phyloP scores from a whole-genome alignment of 2,329 filamentous ascomycete species.

The Grosmannia serpens region DNA sequence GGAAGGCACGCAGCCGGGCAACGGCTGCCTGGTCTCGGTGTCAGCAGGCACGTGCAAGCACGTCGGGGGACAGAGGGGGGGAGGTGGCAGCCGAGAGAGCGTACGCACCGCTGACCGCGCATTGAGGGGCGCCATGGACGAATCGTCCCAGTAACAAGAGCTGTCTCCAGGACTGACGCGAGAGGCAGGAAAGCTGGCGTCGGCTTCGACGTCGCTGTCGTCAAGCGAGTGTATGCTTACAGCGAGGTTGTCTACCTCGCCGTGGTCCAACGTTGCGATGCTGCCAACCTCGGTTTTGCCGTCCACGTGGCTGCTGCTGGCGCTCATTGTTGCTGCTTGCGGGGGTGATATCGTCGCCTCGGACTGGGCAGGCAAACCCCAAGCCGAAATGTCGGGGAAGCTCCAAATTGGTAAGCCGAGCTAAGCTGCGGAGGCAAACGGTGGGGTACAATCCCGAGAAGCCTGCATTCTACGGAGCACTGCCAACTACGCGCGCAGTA shows the following conservation, averaged over 20 bases:
- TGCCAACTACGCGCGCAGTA: too few relatives aligned
- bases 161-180: constrained; percentile 13
- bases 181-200: too few relatives aligned
- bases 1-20: constrained; percentile 48
- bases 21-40: constrained; percentile 37
- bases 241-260: constrained; percentile 5
- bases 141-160: constrained; percentile 45
- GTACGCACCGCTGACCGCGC: constrained; percentile 40
- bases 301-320: not conserved
- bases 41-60: not conserved
- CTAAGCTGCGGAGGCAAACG: too few relatives aligned
- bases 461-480: too few relatives aligned
- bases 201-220: constrained; percentile 1
- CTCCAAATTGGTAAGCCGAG: too few relatives aligned
- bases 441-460: too few relatives aligned
- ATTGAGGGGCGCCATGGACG: constrained; percentile 45
- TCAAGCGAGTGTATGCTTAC: constrained; percentile 8
- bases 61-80: not conserved
- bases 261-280: not conserved
- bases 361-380: too few relatives aligned
- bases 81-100: not conserved
- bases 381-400: too few relatives aligned
- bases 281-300: not conserved
- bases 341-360: too few relatives aligned
- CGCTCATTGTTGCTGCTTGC: not conserved